These are phyloP conservation scores for Pleurotus giganteus DNA, from an alignment of 768 basidiomycete genomes.

Conservation along the genomic window DNA sequence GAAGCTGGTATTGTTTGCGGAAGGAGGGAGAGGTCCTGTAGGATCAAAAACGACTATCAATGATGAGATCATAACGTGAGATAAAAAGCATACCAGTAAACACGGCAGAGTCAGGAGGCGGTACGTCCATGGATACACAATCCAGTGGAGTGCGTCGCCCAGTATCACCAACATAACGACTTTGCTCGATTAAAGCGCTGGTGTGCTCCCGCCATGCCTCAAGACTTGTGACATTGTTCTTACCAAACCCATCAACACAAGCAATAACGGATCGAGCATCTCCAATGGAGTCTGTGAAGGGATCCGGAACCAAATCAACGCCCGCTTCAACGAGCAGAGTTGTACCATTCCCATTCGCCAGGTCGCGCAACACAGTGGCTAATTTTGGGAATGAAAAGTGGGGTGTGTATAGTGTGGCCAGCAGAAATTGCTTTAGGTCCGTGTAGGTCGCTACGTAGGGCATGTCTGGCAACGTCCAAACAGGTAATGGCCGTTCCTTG, in stretches of 20 bases:
- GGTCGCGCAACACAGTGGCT: constrained; percentile 18
- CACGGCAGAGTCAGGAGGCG: background rate
- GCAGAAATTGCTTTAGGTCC: constrained; percentile 17
- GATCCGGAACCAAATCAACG: background rate
- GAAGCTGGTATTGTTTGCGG: constrained; percentile 35
- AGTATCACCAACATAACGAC: background rate
- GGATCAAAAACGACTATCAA: background rate
- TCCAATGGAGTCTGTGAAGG: background rate
- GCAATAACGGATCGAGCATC: background rate
- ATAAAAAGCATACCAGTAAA: background rate
- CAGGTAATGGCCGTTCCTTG: constrained; percentile 17
- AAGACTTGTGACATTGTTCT: background rate
- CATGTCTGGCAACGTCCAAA: background rate
- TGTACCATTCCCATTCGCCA: constrained; percentile 21
- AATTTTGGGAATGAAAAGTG: constrained; percentile 15
- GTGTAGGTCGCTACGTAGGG: constrained; percentile 21
- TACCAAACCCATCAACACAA: background rate
- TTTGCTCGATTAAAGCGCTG: background rate
- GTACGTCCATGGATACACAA: background rate
- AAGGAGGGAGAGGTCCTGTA: constrained; percentile 16
- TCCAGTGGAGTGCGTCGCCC: background rate
- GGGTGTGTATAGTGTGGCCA: constrained; percentile 19
- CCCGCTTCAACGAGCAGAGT: background rate
- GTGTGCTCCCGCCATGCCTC: background rate
- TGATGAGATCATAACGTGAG: background rate